A percentile compares a stretch with the other conserved stretches of the same genome.
phyloP scores from a whole-genome alignment of 768 basidiomycete genomes.

The Lactifluus subvellereus region DNA sequence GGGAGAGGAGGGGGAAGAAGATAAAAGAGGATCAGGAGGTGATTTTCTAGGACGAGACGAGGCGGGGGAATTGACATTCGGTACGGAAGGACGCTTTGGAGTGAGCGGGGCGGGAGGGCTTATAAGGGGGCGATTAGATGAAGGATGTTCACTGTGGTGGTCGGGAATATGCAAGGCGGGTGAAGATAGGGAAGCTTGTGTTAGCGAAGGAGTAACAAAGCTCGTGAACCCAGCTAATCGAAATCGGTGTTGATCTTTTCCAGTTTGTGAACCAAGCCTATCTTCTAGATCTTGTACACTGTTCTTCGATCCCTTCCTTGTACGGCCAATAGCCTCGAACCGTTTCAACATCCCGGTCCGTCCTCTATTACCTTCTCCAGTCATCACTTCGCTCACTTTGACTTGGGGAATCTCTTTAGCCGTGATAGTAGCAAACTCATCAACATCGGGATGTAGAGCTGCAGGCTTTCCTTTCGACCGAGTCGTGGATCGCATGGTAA shows the following conservation, averaged over 20 bases:
- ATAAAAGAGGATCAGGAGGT: constrained; percentile 25
- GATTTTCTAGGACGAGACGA: constrained; percentile 26
- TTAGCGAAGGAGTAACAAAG: constrained; percentile 61
- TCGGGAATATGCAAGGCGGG: constrained; percentile 64
- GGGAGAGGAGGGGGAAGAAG: constrained; percentile 22
- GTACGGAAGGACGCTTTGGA: constrained; percentile 19
- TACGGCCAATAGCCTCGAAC: constrained; percentile 31
- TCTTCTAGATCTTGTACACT: constrained; percentile 26
- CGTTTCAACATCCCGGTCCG: constrained; percentile 41
- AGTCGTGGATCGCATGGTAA: constrained; percentile 56
- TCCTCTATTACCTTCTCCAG: constrained; percentile 14
- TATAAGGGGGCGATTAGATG: constrained; percentile 41
- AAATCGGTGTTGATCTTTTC: constrained; percentile 23
- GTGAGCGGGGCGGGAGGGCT: constrained; percentile 33
- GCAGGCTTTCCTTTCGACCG: constrained; percentile 44
- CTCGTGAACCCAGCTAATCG: constrained; percentile 50
- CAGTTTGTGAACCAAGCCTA: neutral
- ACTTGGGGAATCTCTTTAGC: constrained; percentile 17
- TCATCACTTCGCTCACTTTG: constrained; percentile 3
- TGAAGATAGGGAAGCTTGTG: constrained; percentile 68
- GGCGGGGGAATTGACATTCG: constrained; percentile 24
- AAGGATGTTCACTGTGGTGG: constrained; percentile 45
- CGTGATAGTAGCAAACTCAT: constrained; percentile 41
- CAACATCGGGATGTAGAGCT: constrained; percentile 25
- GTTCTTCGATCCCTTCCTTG: constrained; percentile 37